These are phyloP conservation scores for Pleurotus tuoliensis DNA, from an alignment of 768 basidiomycete species.

Conservation along the genomic window DNA sequence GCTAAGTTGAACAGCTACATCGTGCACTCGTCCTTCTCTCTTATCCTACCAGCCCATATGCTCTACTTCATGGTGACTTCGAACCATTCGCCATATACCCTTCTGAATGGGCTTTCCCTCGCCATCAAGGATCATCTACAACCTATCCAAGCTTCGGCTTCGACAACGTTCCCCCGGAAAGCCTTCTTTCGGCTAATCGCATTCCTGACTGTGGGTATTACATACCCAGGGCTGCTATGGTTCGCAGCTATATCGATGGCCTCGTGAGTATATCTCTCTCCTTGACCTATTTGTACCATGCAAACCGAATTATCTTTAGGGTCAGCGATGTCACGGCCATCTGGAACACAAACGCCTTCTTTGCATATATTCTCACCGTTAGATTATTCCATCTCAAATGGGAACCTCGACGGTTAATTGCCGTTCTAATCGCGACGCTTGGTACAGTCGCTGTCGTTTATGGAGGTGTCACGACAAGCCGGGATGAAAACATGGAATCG, in stretches of 20 bases:
- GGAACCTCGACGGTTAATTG: constrained; percentile 59
- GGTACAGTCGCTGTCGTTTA: constrained; percentile 84
- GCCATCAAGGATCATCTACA: constrained; percentile 47
- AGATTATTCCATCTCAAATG: constrained; percentile 59
- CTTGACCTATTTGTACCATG: neutral
- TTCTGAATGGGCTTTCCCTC: constrained; percentile 48
- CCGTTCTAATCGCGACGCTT: constrained; percentile 75
- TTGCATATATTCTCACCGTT: constrained; percentile 85
- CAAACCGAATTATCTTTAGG: constrained; percentile 32
- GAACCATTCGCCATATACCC: constrained; percentile 39
- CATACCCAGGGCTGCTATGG: constrained; percentile 68
- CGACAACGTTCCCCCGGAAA: constrained; percentile 31
- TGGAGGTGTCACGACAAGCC: constrained; percentile 47
- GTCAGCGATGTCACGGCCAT: constrained; percentile 76
- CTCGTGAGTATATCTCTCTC: constrained; percentile 50
- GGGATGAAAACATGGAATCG: neutral
- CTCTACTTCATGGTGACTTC: constrained; percentile 54
- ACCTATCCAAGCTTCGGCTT: constrained; percentile 25
- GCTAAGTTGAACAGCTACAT: constrained; percentile 56
- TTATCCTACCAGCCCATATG: constrained; percentile 84
- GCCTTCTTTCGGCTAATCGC: constrained; percentile 35
- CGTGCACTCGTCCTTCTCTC: constrained; percentile 76
- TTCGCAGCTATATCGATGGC: constrained; percentile 66
- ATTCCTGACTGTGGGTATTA: constrained; percentile 53
- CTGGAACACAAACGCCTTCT: constrained; percentile 84